A percentile compares a stretch with the other conserved stretches of the same genome.
Evolutionary conservation across 176 grass and related monocot species (phyloP).

Genomic region (Otatea glauca): DNA sequence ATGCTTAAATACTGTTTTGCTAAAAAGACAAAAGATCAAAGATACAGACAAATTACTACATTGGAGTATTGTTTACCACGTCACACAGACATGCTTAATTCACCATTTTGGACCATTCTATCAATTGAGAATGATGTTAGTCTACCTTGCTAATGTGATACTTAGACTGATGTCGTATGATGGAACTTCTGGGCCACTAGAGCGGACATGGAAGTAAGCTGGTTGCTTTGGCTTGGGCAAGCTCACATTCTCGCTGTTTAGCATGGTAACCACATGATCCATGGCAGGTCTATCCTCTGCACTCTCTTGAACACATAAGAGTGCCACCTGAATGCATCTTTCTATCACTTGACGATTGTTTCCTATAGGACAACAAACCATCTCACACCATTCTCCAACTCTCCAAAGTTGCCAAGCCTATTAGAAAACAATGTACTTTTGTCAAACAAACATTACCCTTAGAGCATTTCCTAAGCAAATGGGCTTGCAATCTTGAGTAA

Average conservation of each 20-base stretch:
- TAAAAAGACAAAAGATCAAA: constrained; percentile 7
- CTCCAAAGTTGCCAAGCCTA: constrained; percentile 56
- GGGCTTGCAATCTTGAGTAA: neutral
- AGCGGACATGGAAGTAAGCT: constrained; percentile 49
- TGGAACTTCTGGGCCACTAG: neutral
- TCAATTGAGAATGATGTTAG: neutral
- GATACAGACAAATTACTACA: neutral
- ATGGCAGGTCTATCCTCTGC: constrained; percentile 56
- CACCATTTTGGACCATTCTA: neutral
- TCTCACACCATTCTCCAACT: constrained; percentile 37
- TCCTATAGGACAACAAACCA: constrained; percentile 29
- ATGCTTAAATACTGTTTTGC: neutral
- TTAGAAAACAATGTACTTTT: constrained; percentile 22
- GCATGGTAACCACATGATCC: constrained; percentile 49
- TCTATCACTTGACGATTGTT: constrained; percentile 32
- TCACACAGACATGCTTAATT: neutral
- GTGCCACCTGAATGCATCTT: constrained; percentile 53
- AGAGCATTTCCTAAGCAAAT: constrained; percentile 3
- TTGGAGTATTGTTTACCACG: neutral
- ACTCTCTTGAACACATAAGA: constrained; percentile 59
- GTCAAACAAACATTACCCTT: neutral
- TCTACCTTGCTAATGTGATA: constrained; percentile 36
- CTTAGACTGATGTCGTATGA: constrained; percentile 1
- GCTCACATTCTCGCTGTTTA: constrained; percentile 39
- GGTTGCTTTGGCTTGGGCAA: constrained; percentile 50